A percentile compares a stretch with the other conserved stretches of the same genome.
These are phyloP conservation scores for Ceratocystis harringtonii DNA, from an alignment of 2,329 filamentous ascomycete genomes.

Conservation along the genomic window DNA sequence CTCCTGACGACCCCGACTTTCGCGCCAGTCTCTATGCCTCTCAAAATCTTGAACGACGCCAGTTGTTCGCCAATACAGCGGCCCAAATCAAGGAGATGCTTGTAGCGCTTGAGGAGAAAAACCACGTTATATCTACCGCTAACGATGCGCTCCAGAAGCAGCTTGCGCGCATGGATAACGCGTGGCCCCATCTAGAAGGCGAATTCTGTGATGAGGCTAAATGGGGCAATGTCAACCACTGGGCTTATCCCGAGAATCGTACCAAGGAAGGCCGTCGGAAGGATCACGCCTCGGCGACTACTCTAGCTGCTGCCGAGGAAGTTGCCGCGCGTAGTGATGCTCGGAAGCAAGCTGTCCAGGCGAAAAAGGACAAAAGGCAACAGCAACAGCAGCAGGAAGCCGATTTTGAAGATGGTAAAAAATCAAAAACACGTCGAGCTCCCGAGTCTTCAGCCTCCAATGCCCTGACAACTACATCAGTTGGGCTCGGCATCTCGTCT, in stretches of 20 bases:
- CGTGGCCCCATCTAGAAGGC: slow-evolving; percentile 70
- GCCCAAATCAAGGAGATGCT: slow-evolving; percentile 71
- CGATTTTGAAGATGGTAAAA: slow-evolving; percentile 31
- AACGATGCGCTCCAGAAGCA: slow-evolving; percentile 81
- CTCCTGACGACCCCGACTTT: slow-evolving; percentile 23
- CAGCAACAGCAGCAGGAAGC: slow-evolving; percentile 40
- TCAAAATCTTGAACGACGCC: slow-evolving; percentile 41
- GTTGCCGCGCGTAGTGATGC: slow-evolving; percentile 72
- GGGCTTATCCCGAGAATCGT: slow-evolving; percentile 86
- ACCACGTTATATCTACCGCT: slow-evolving; percentile 85
- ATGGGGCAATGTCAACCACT: slow-evolving; percentile 80
- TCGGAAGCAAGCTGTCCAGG: slow-evolving; percentile 65
- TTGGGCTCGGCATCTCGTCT: slow-evolving; percentile 51
- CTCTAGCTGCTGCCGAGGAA: slow-evolving; percentile 65
- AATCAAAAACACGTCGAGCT: slow-evolving; percentile 38
- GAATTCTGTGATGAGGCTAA: slow-evolving; percentile 94
- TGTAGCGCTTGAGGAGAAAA: slow-evolving; percentile 88
- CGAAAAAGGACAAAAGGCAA: slow-evolving; percentile 55
- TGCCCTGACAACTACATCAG: slow-evolving; percentile 35
- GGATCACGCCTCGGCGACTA: slow-evolving; percentile 65
- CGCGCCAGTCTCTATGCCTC: not conserved
- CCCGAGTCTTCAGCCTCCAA: slow-evolving; percentile 32
- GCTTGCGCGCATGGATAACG: slow-evolving; percentile 66
- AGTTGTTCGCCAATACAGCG: slow-evolving; percentile 64
- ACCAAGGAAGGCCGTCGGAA: slow-evolving; percentile 60